Conservation (phyloP, 768 basidiomycete genomes). For the Pleurotus ostreatus region DNA sequence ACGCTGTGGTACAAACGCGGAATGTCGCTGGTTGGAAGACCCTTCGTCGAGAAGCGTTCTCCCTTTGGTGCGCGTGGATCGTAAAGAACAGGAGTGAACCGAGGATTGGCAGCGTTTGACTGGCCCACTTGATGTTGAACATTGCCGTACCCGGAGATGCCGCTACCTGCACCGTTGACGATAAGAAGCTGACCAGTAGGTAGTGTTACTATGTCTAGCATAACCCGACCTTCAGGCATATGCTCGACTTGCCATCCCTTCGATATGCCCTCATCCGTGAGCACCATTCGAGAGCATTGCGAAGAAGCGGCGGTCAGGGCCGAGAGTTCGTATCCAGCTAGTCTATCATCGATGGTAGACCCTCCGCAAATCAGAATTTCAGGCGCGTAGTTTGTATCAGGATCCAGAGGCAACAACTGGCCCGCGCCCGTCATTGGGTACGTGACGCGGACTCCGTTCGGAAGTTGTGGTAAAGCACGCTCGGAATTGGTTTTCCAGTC, state of each 20-base stretch:
- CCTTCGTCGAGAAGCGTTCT: conserved; percentile 51
- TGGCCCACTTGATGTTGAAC: conserved; percentile 62
- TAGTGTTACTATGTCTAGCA: conserved; percentile 79
- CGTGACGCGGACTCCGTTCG: conserved; percentile 76
- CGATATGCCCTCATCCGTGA: conserved; percentile 61
- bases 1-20: conserved; percentile 82
- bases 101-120: conserved; percentile 78
- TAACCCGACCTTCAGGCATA: conserved; percentile 70
- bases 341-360: conserved; percentile 58
- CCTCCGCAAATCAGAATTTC: conserved; percentile 79
- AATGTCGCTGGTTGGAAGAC: conserved; percentile 63
- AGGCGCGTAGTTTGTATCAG: conserved; percentile 56
- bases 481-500: conserved; percentile 67
- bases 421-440: conserved; percentile 81
- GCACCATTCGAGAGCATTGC: conserved; percentile 67
- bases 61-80: conserved; percentile 49
- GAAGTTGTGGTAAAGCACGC: conserved; percentile 58
- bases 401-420: conserved; percentile 67
- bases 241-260: conserved; percentile 71
- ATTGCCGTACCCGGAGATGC: conserved; percentile 78
- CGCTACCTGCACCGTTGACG: conserved; percentile 71
- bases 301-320: conserved; percentile 70
- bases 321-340: conserved; percentile 57
- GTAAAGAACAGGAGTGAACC: conserved; percentile 68
- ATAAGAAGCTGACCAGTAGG: conserved; percentile 73